phyloP scores from a whole-genome alignment of 1,284 basidiomycete species.

The Tremellales sp. region DNA sequence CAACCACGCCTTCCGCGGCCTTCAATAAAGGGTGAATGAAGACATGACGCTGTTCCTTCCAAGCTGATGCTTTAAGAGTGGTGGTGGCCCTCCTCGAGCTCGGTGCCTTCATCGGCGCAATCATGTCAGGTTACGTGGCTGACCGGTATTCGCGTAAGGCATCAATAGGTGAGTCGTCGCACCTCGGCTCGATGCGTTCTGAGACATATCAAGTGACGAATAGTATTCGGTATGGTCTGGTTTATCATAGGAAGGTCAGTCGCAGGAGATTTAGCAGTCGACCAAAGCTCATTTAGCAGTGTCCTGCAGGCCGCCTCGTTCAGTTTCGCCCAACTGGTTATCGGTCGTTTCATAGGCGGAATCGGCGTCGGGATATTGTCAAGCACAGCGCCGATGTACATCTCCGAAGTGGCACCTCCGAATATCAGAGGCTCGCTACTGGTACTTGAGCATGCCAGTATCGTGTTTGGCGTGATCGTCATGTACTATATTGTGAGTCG shows the following conservation, averaged over 20 bases:
- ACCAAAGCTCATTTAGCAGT: no score
- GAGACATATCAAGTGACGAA: no score
- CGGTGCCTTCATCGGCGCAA: constrained; percentile 35
- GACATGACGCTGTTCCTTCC: no score
- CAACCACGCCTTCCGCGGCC: no score
- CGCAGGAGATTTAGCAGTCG: no score
- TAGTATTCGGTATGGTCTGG: constrained; percentile 21
- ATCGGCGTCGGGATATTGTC: constrained; percentile 30
- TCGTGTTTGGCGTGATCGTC: constrained; percentile 55
- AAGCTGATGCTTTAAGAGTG: constrained; percentile 10
- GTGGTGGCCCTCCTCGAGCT: constrained; percentile 40
- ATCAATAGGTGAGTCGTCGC: no score
- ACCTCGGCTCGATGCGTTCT: no score
- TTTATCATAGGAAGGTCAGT: no score
- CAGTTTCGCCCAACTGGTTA: constrained; percentile 17
- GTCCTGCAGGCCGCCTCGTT: constrained; percentile 31
- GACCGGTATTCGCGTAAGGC: constrained; percentile 29
- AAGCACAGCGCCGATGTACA: constrained; percentile 44
- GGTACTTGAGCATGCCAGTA: constrained; percentile 68
- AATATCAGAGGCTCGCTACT: constrained; percentile 68
- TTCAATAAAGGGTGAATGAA: no score
- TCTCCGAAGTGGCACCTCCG: constrained; percentile 32
- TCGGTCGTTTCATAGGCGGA: constrained; percentile 29
- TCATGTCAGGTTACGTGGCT: constrained; percentile 25
- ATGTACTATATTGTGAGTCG: constrained; percentile 16